Evolutionary conservation across 306 rosid genomes (phyloP), one percentile per base, ranked within the genome.

Genomic region (Lithocarpus polystachyus): DNA sequence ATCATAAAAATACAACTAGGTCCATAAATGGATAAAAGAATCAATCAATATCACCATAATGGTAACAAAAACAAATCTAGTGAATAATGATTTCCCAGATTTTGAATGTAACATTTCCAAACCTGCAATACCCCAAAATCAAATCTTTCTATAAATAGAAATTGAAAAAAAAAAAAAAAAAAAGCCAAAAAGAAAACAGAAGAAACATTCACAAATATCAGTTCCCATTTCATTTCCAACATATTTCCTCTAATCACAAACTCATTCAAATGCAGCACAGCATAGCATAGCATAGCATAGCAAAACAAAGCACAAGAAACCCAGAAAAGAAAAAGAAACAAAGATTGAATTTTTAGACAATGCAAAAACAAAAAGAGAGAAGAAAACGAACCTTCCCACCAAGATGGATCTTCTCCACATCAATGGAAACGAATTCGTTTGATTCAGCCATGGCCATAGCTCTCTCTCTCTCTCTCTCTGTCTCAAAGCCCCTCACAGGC

Each of bases 351-450:
- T 73, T 73, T 77, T 73, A 45, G 68, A 61, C 59, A 68, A 75
- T 68, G 23, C 14, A 29, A 12, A 78, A 51, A 43, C 48, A 52
- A 45, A 68, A 3, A 54, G 43, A 7, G 68, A 23, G 7, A n/a
- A 9, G 28, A 23, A 70, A n/a, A 1, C 23, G 18, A 75, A 95
- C 99, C 98, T 91, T 90, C 85, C 99, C 99, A 83, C 98, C 94
- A 61, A 95, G 96, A 85, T 93, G 89, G 97, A 95, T 91, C 93
- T 85, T 93, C 89, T 93, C 97, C 88, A 89, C 81, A 64, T 95
- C 87, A 55, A 91, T 67, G 72, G 99, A 87, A 86, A 91, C 84
- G 83, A 89, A 87, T 77, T 95, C 92, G 82, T 75, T 86, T 3
- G 91, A 83, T 20, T 91, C 92, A 54, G 90, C 89, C 94, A 90